Conservation (phyloP, 495 filamentous ascomycete species). For the Hyaloscypha bicolor region DNA sequence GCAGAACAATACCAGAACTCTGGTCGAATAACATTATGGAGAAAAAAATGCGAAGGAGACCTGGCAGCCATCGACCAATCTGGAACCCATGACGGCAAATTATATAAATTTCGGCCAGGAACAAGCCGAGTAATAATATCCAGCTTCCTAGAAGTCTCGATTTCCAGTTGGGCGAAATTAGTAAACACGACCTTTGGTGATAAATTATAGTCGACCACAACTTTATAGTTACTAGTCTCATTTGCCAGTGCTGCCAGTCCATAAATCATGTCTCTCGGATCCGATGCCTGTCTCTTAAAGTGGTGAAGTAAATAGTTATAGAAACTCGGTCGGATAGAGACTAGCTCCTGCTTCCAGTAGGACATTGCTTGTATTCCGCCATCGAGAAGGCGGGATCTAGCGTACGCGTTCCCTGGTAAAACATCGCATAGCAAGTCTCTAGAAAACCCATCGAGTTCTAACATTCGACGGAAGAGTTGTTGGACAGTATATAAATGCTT, state of each 20-base stretch:
- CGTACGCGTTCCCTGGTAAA: too few relatives aligned
- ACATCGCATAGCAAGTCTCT: too few relatives aligned
- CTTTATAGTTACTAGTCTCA: not conserved
- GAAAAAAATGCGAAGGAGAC: not conserved
- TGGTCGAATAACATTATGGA: not conserved
- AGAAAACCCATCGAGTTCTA: too few relatives aligned
- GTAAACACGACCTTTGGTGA: not conserved
- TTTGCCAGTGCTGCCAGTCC: not conserved
- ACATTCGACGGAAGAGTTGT: too few relatives aligned
- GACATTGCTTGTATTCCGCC: too few relatives aligned
- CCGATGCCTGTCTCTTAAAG: not conserved
- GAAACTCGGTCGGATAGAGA: too few relatives aligned
- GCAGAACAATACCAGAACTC: not conserved
- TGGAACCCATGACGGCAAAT: constrained; percentile 4
- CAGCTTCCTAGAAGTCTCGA: not conserved
- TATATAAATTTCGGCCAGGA: not conserved
- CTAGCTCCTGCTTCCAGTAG: too few relatives aligned
- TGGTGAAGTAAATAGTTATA: not conserved
- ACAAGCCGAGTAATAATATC: not conserved
- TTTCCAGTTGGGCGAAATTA: not conserved
- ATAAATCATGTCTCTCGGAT: constrained; percentile 15
- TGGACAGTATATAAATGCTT: too few relatives aligned
- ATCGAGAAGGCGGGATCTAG: too few relatives aligned
- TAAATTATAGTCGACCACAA: not conserved
- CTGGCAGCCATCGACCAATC: not conserved